Percentiles rank a stretch among this genome's conserved stretches.
Evolutionary conservation across 257 asterid genomes (phyloP).

Genomic region (Solanum bukasovii): DNA sequence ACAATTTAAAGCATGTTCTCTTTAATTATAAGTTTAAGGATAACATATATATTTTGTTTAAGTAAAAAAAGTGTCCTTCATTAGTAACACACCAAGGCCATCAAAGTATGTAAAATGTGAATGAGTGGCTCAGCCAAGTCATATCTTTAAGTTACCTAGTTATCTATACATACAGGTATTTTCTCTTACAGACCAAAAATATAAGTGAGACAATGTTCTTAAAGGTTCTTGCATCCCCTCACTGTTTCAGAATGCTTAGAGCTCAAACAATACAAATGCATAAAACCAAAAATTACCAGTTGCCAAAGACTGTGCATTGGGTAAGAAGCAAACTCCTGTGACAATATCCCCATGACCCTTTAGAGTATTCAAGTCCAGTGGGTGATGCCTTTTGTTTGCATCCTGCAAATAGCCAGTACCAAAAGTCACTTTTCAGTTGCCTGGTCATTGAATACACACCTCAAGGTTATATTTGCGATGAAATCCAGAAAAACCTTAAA

Average conservation of each 20-base stretch:
- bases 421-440: background rate
- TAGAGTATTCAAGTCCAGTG: conserved; percentile 88
- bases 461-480: background rate
- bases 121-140: background rate
- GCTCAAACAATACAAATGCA: background rate
- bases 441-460: background rate
- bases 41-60: background rate
- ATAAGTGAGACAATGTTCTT: background rate
- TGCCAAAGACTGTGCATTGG: conserved; percentile 70
- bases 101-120: background rate
- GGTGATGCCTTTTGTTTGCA: conserved; percentile 74
- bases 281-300: conserved; percentile 44
- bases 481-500: background rate
- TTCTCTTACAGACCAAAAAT: background rate
- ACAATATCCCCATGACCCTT: conserved; percentile 97
- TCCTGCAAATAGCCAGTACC: conserved; percentile 39
- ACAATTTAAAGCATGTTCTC: background rate
- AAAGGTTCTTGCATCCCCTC: background rate
- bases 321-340: conserved; percentile 70
- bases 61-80: background rate
- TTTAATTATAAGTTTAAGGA: background rate
- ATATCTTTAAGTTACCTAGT: background rate
- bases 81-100: background rate
- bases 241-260: background rate
- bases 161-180: background rate